Percentiles rank a stretch among this genome's conserved stretches.
phyloP scores from a whole-genome alignment of 768 basidiomycete genomes.

The Kwoniella sp. region DNA sequence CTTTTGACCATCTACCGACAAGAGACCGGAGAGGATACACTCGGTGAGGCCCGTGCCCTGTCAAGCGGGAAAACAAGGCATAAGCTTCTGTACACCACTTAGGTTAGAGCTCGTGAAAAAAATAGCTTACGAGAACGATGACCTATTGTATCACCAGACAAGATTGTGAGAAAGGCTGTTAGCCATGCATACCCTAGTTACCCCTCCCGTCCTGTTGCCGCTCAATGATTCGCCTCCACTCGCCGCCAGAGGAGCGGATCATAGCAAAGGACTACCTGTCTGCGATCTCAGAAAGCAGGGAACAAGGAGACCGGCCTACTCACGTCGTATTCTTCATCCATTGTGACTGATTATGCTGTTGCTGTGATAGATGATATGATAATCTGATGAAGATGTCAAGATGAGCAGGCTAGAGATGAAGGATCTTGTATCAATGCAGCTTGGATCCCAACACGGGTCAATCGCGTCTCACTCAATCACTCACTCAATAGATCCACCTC shows the following conservation, averaged over 20 bases:
- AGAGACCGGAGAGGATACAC: constrained; percentile 93
- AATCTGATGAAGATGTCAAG: too few species aligned
- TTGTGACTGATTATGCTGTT: constrained; percentile 55
- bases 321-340: constrained; percentile 99
- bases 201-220: neutral
- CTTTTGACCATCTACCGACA: constrained; percentile 99
- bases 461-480: neutral
- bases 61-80: constrained; percentile 32
- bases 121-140: constrained; percentile 50
- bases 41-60: constrained; percentile 96
- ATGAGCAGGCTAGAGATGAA: neutral
- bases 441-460: neutral
- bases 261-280: too few species aligned
- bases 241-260: neutral
- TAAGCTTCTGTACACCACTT: constrained; percentile 42
- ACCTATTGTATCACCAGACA: constrained; percentile 32
- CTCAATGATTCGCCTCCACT: neutral
- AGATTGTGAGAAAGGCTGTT: neutral
- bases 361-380: neutral
- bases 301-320: too few species aligned
- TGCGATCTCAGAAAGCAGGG: too few species aligned
- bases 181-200: neutral
- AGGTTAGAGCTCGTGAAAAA: too few species aligned
- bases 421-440: neutral
- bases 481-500: neutral